A percentile compares a stretch with the other conserved stretches of the same genome.
phyloP scores from a whole-genome alignment of 2,329 filamentous ascomycete species.

The Pyrenochaeta sp. region DNA sequence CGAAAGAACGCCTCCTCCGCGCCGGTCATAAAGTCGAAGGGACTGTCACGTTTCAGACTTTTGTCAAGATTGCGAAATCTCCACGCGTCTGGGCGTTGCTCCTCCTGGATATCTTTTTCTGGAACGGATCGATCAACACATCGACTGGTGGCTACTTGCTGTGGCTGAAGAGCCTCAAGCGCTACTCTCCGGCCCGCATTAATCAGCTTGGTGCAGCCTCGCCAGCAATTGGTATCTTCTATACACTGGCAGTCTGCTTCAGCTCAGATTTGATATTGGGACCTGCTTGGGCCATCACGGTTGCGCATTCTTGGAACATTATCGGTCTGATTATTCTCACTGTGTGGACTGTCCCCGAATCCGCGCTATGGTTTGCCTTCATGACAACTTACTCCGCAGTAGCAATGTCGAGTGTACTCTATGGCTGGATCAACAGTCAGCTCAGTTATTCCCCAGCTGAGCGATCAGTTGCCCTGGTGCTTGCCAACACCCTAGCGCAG shows the following conservation, averaged over 20 bases:
- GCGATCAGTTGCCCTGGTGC: slow-evolving; percentile 59
- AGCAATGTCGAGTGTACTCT: slow-evolving; percentile 63
- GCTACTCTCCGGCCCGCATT: slow-evolving; percentile 57
- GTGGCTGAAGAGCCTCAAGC: slow-evolving; percentile 65
- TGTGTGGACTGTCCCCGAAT: slow-evolving; percentile 65
- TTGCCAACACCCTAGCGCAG: slow-evolving; percentile 63
- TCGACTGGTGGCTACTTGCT: slow-evolving; percentile 62
- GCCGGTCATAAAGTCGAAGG: slow-evolving; percentile 50
- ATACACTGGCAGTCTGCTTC: slow-evolving; percentile 63
- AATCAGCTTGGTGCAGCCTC: slow-evolving; percentile 63
- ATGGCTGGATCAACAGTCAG: slow-evolving; percentile 65
- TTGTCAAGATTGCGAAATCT: slow-evolving; percentile 41
- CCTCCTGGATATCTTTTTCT: slow-evolving; percentile 64
- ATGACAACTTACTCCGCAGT: slow-evolving; percentile 59
- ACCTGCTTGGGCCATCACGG: slow-evolving; percentile 64
- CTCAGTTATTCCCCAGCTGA: slow-evolving; percentile 58
- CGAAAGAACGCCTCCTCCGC: slow-evolving; percentile 56
- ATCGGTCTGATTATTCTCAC: slow-evolving; percentile 63
- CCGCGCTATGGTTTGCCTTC: slow-evolving; percentile 64
- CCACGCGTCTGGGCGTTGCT: slow-evolving; percentile 63
- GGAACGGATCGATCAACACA: slow-evolving; percentile 61
- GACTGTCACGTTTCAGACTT: slow-evolving; percentile 27
- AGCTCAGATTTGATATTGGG: slow-evolving; percentile 63
- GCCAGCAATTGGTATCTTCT: slow-evolving; percentile 66
- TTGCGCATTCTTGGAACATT: slow-evolving; percentile 61